A percentile compares a stretch with the other conserved stretches of the same genome.
Evolutionary conservation across 1,284 basidiomycete species (phyloP).

Genomic region (Irpex sp.): DNA sequence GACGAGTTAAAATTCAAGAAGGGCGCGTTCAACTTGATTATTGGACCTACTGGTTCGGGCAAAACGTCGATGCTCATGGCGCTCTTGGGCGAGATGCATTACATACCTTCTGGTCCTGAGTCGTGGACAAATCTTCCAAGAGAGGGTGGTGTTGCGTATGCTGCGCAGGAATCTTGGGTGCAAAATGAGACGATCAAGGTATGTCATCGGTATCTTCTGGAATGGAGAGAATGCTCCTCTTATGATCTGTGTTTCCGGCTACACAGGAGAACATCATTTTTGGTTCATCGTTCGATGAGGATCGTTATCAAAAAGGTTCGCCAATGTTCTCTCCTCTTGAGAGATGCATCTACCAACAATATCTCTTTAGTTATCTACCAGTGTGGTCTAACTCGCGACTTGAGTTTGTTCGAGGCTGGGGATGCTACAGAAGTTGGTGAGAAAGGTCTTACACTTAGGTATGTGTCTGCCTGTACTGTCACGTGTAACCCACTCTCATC

Average conservation of each 20-base stretch:
- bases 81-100: constrained; percentile 61
- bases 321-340: constrained; percentile 11
- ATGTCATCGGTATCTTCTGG: neutral
- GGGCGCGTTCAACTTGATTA: constrained; percentile 57
- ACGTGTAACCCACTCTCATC: neutral
- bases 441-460: constrained; percentile 55
- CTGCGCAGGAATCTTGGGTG: constrained; percentile 76
- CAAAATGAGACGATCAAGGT: constrained; percentile 47
- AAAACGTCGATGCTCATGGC: constrained; percentile 54
- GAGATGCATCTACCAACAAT: constrained; percentile 27
- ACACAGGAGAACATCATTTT: constrained; percentile 42
- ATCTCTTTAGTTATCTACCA: constrained; percentile 48
- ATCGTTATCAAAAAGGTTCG: constrained; percentile 39
- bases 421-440: constrained; percentile 73
- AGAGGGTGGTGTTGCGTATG: constrained; percentile 63
- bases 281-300: constrained; percentile 39
- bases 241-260: neutral
- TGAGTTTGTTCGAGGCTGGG: constrained; percentile 66
- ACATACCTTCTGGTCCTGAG: constrained; percentile 44
- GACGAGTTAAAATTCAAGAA: constrained; percentile 55
- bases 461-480: neutral
- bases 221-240: too few relatives aligned
- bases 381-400: constrained; percentile 61
- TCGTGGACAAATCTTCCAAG: constrained; percentile 69
- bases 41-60: constrained; percentile 57